Evolutionary conservation across 192 early-diverging fungal species (phyloP).

Genomic region (Coemansia sp.): DNA sequence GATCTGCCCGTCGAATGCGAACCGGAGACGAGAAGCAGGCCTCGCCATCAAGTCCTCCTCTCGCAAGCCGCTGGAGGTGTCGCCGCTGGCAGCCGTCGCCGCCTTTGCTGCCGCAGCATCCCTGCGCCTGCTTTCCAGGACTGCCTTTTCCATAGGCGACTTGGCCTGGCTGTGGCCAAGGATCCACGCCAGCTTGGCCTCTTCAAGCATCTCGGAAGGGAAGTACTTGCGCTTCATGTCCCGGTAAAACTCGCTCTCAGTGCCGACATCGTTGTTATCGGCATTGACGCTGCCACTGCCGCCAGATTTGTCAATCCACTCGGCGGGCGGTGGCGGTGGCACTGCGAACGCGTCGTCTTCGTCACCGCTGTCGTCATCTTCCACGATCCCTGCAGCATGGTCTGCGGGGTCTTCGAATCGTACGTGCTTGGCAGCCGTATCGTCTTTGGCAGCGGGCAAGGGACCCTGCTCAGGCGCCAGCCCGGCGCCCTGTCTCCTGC

Average conservation of each 20-base stretch:
- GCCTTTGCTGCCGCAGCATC: slow-evolving; percentile 9
- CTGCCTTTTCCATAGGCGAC: slow-evolving; percentile 40
- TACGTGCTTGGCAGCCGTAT: slow-evolving; percentile 16
- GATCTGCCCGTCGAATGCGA: slow-evolving; percentile 79
- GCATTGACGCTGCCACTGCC: slow-evolving; percentile 5
- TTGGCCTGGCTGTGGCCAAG: slow-evolving; percentile 53
- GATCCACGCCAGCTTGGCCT: slow-evolving; percentile 57
- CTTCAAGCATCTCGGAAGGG: slow-evolving; percentile 44
- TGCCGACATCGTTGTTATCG: slow-evolving; percentile 35
- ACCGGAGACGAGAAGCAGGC: slow-evolving; percentile 64
- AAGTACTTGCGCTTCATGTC: slow-evolving; percentile 45
- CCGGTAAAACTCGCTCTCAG: slow-evolving; percentile 39
- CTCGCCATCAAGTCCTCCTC: slow-evolving; percentile 20
- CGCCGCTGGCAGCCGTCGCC: background rate
- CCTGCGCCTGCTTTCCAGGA: slow-evolving; percentile 12
- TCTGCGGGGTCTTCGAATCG: slow-evolving; percentile 23
- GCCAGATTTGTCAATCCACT: slow-evolving; percentile 29
- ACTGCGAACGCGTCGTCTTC: slow-evolving; percentile 15
- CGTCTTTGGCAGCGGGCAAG: background rate
- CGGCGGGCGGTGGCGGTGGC: slow-evolving; percentile 40
- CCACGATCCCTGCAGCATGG: too few species aligned
- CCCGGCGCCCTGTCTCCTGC: slow-evolving; percentile 8
- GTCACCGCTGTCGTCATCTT: slow-evolving; percentile 8
- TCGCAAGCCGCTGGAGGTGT: too few species aligned
- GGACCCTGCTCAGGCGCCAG: background rate